Conservation (phyloP, 2,329 filamentous ascomycete genomes). For the Penicillium crustosum region DNA sequence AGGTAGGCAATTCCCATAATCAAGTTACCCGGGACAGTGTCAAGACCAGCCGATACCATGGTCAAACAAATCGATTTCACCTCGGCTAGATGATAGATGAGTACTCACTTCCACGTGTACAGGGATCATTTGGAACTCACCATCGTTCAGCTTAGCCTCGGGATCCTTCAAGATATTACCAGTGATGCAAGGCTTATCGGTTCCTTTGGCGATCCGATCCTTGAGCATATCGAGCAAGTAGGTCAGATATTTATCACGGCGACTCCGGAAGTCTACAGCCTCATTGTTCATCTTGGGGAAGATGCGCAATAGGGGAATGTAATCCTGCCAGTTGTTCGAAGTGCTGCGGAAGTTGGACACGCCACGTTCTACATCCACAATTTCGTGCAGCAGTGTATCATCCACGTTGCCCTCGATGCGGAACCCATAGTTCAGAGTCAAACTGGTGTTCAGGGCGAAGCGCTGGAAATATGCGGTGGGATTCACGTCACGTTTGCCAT, state of each 20-base stretch:
- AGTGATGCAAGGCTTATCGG: conserved; percentile 67
- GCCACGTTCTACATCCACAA: conserved; percentile 71
- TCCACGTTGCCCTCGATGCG: conserved; percentile 71
- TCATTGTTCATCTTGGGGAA: conserved; percentile 62
- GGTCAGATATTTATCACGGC: conserved; percentile 66
- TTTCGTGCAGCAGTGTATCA: conserved; percentile 67
- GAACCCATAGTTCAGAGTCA: conserved; percentile 77
- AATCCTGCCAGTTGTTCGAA: conserved; percentile 82
- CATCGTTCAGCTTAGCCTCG: conserved; percentile 66
- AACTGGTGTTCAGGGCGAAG: conserved; percentile 72
- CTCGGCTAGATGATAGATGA: conserved; percentile 58
- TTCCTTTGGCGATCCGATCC: conserved; percentile 61
- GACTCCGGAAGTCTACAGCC: conserved; percentile 64
- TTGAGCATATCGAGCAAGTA: conserved; percentile 61
- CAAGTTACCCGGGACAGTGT: conserved; percentile 76
- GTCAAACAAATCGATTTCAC: conserved; percentile 78
- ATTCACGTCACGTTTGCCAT: conserved; percentile 65
- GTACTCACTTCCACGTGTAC: conserved; percentile 27
- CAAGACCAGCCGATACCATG: conserved; percentile 77
- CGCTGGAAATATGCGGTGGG: conserved; percentile 72
- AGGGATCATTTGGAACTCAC: conserved; percentile 39
- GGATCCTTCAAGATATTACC: conserved; percentile 70
- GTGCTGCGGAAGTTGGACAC: conserved; percentile 76
- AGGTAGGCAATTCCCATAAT: conserved; percentile 79
- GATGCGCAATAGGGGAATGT: conserved; percentile 71